Percentiles rank a stretch among this genome's conserved stretches.
These are phyloP conservation scores for Geranium rotundifolium DNA, from an alignment of 345 rosid genomes.

Conservation along the genomic window DNA sequence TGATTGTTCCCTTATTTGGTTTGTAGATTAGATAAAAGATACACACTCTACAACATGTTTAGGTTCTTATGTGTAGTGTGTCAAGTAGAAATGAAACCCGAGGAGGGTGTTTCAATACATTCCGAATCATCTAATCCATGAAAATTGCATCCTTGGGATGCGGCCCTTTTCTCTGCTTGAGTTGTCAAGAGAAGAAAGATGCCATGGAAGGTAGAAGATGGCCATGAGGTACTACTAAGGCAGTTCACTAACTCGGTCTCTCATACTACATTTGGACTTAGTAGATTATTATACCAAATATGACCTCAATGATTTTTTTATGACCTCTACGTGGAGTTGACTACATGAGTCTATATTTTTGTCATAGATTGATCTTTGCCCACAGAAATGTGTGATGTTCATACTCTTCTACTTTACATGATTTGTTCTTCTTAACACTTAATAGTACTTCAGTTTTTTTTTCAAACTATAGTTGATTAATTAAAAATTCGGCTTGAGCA, in stretches of 20 bases:
- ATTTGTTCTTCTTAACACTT: too few species aligned
- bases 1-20: background rate
- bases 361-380: too few species aligned
- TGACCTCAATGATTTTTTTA: too few species aligned
- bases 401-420: too few species aligned
- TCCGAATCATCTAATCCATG: slow-evolving; percentile 47
- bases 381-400: too few species aligned
- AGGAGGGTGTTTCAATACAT: too few species aligned
- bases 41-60: slow-evolving; percentile 94
- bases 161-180: slow-evolving; percentile 95
- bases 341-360: too few species aligned
- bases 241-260: background rate
- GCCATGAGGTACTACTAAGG: slow-evolving; percentile 46
- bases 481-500: too few species aligned
- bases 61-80: slow-evolving; percentile 92
- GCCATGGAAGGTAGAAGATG: slow-evolving; percentile 96
- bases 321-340: too few species aligned
- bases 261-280: background rate
- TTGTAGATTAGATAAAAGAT: slow-evolving; percentile 88
- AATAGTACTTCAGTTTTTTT: too few species aligned
- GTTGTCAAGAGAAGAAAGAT: slow-evolving; percentile 96
- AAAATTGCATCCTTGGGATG: slow-evolving; percentile 90
- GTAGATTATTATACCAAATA: too few species aligned
- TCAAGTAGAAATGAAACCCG: slow-evolving; percentile 96
- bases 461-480: too few species aligned